phyloP scores from a whole-genome alignment of 306 rosid genomes.

The Castanea sativa region DNA sequence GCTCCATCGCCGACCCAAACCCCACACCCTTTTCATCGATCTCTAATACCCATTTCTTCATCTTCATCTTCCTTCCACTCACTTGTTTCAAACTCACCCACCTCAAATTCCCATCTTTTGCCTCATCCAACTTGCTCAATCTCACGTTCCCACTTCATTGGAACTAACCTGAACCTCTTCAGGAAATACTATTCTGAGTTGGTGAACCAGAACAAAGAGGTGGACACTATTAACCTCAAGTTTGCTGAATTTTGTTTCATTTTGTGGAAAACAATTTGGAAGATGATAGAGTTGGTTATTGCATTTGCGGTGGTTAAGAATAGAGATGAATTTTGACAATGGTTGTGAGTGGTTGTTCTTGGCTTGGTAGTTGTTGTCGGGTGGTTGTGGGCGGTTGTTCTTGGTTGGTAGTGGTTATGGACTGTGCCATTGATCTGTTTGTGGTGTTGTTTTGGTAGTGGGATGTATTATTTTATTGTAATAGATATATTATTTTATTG shows the following conservation, averaged over 20 bases:
- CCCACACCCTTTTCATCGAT: constrained; percentile 12
- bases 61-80: constrained; percentile 15
- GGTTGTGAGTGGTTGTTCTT: too few relatives aligned
- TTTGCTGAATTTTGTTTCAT: constrained; percentile 47
- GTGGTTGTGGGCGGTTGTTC: too few relatives aligned
- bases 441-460: too few relatives aligned
- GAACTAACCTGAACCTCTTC: too few relatives aligned
- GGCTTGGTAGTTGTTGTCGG: too few relatives aligned
- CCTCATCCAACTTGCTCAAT: not conserved
- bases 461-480: too few relatives aligned
- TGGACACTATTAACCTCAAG: constrained; percentile 87
- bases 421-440: too few relatives aligned
- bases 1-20: too few relatives aligned
- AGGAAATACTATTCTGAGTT: constrained; percentile 1
- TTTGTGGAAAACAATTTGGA: constrained; percentile 9
- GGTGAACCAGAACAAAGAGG: constrained; percentile 56
- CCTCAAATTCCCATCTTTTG: constrained; percentile 31
- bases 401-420: too few relatives aligned
- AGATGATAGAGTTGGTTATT: constrained; percentile 7
- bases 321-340: not conserved
- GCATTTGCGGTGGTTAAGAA: not conserved
- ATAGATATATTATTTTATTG: too few relatives aligned
- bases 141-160: constrained; percentile 18
- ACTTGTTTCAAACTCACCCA: constrained; percentile 6
- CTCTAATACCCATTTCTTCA: constrained; percentile 22